Base-by-base conservation (phyloP, 1,284 basidiomycete genomes). In the Sporisorium reilianum region DNA sequence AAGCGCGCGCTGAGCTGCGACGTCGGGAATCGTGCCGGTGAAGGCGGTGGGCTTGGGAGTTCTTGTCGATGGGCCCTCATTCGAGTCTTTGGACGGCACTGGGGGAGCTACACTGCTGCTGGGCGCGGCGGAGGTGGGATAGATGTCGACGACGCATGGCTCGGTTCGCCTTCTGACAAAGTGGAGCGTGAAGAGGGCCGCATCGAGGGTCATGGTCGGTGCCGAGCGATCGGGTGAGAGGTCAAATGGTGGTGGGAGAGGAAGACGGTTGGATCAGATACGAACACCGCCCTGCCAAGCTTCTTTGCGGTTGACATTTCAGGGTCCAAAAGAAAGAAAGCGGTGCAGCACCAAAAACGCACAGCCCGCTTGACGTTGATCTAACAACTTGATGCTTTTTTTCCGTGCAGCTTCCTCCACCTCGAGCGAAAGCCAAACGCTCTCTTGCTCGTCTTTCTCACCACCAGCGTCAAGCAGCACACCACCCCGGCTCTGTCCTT, bases 101-200 rank as follows among this genome's bases (percentile, higher is more conserved):
- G 62, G 72, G 1, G 71, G 71, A 3, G 66, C 36, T 30, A 28
- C 1, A 25, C 26, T 46, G 30, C 16, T 20, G 38, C 25, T 53
- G 6, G 52, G 12, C 2, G 28, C 52, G 2, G 52, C 23, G 7
- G 70, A 49, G 18, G 52, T 42, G 10, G 72, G 59, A 22, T 75
- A 75, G 41, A 75, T 58, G 32, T 75, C 73, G 52, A 71, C 68
- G 41, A 75, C 56, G 64, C 73, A 67, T n/a, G 73, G 73, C n/a
- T 75, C 49, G 36, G 51, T 49, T 14, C 52, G 23, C 5, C 73
- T 49, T 26, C 73, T 46, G 2, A 76, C 64, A 26, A 78, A 76
- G 28, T 76, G 67, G 10, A 78, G 65, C 9, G 74, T 78, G 60
- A 76, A 78, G 25, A 78, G 66, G 3, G 70, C 67, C 23, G 73